Base-by-base conservation (phyloP, 768 basidiomycete genomes). In the Aureoboletus auriporus region DNA sequence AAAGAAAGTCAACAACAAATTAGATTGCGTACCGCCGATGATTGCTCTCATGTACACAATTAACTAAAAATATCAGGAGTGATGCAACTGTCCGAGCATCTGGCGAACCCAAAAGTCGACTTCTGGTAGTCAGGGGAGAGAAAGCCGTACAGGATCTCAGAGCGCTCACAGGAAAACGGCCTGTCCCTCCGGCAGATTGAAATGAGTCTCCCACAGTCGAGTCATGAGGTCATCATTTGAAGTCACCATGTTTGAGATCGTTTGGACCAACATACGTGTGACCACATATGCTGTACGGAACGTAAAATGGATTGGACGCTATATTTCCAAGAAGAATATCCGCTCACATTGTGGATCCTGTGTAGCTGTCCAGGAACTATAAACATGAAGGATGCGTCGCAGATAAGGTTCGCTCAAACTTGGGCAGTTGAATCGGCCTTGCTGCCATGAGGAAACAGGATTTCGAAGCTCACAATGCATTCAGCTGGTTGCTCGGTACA, bases 241-340 rank as follows among this genome's bases (percentile, higher is more conserved):
- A 2, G 93, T 91, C 29, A 94, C 77, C 20, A 92, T 72, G 64
- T 96, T 96, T 16, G 91, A 88, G 27, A 95, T 73, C 4, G 87
- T 71, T 64, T 96, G 92, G 2, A 84, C 73, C 27, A 89, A 69
- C 49, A 89, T 75, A 13, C 88, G 76, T 8, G 86, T 82, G 16
- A 78, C 71, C 0, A 75, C 68, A 46, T 80, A 74, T 49, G 79
- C 93, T 94, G 59, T 42, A 42, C 13, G 40, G 8, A 9, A 39
- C 8, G 30, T 26, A 8, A 46, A 47, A 40, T 47, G 28, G 16
- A 39, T 43, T 31, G 4, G 13, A 14, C 9, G 8, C 16, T 16
- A 16, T n/a, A 26, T 34, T 40, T 44, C 44, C 40, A 42, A 16
- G n/a, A 49, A 46, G 36, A 52, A 47, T 10, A 29, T 44, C 42